These are phyloP conservation scores for Trametes coccinea DNA, from an alignment of 768 basidiomycete species.

Conservation along the genomic window DNA sequence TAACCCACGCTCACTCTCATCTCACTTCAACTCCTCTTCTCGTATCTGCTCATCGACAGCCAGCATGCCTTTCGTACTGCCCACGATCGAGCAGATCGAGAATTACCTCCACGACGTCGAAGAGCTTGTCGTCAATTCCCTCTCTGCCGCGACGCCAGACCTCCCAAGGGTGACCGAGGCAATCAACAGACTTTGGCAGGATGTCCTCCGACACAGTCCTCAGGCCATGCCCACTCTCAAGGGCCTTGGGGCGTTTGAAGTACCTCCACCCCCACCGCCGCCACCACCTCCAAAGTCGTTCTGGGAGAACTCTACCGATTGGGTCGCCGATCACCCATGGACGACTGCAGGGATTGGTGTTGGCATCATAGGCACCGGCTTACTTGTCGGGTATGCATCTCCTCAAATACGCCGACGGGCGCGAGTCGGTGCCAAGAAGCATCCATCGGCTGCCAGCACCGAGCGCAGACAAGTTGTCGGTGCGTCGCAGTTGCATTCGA, in stretches of 20 bases:
- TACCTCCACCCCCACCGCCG: conserved; percentile 68
- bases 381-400: conserved; percentile 58
- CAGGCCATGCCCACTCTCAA: conserved; percentile 49
- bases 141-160: conserved; percentile 57
- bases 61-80: conserved; percentile 25
- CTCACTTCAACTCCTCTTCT: neutral
- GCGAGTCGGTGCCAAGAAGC: conserved; percentile 26
- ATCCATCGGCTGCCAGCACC: conserved; percentile 30
- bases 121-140: conserved; percentile 56
- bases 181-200: conserved; percentile 69
- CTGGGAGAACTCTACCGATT: conserved; percentile 49
- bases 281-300: conserved; percentile 48
- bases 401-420: conserved; percentile 24
- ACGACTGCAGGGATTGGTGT: conserved; percentile 52
- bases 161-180: conserved; percentile 66
- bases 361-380: conserved; percentile 59
- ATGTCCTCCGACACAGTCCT: conserved; percentile 81
- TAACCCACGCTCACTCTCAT: conserved; percentile 5
- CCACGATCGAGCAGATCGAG: conserved; percentile 62
- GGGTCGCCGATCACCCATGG: conserved; percentile 62
- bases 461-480: conserved; percentile 51
- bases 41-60: neutral
- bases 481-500: conserved; percentile 23
- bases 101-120: conserved; percentile 69
- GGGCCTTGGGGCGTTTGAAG: conserved; percentile 68